Percentiles rank a stretch among this genome's conserved stretches.
Evolutionary conservation across 1,284 basidiomycete species (phyloP).

Genomic region (Sparassis latifolia): DNA sequence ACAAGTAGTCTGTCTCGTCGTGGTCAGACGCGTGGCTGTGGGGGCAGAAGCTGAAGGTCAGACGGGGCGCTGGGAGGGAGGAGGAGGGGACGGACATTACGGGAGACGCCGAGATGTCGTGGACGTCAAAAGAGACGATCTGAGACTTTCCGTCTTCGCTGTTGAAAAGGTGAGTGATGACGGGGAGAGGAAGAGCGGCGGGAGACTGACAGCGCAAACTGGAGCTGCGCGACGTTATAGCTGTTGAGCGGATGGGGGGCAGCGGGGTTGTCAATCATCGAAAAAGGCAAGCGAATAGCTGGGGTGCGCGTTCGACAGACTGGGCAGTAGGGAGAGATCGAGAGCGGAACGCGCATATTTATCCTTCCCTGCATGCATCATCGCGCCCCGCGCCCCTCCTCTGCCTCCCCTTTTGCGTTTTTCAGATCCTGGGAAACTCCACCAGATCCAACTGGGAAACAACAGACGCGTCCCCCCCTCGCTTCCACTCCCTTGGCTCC

Average conservation of each 20-base stretch:
- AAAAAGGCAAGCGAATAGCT: conserved; percentile 10
- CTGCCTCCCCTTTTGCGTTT: too few species aligned
- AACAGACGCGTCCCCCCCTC: too few species aligned
- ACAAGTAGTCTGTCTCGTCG: conserved; percentile 32
- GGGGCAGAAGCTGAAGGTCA: conserved; percentile 8
- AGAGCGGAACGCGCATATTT: too few species aligned
- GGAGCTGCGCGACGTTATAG: conserved; percentile 58
- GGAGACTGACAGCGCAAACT: conserved; percentile 48
- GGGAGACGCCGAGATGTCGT: conserved; percentile 37
- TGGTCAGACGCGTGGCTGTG: conserved; percentile 26
- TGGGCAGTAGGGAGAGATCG: too few species aligned
- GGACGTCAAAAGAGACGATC: conserved; percentile 15
- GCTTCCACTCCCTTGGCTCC: too few species aligned
- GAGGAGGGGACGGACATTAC: conserved; percentile 35
- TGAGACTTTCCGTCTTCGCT: conserved; percentile 14
- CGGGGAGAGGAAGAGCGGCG: conserved; percentile 1
- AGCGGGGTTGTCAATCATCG: conserved; percentile 29
- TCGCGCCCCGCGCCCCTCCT: too few species aligned
- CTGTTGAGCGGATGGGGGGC: conserved; percentile 38
- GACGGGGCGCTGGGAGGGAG: conserved; percentile 12
- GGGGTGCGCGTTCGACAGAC: not conserved
- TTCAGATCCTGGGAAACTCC: too few species aligned
- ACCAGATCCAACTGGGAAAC: too few species aligned
- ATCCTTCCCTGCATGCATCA: too few species aligned
- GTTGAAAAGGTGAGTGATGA: not conserved